Evolutionary conservation across 2,329 filamentous ascomycete genomes (phyloP), one percentile per base, ranked within the genome.

Genomic region (Cladosporium sp.): DNA sequence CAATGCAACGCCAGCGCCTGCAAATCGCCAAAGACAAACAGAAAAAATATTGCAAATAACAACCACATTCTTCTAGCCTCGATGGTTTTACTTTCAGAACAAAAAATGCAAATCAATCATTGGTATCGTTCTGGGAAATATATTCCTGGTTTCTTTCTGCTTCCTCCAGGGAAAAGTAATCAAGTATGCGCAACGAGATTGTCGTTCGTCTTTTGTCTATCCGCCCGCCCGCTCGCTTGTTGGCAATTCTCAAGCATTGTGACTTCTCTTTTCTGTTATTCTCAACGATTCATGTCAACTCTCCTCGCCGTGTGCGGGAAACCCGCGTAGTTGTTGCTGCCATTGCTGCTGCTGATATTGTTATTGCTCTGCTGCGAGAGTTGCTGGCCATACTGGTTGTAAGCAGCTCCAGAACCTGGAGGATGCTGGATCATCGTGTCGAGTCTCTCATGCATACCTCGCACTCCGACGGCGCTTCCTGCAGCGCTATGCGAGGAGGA

Each of bases 351-450:
- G 41, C 10, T 47, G 41, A 21, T 12, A 24, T 47, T 47, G 26
- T 30, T n/a, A 4, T 55, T 28, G 34, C 44, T 36, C 24, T 36
- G 18, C 6, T 57, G 51, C 11, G 55, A 28, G 5, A 34, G 26
- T 18, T 55, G 61, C 34, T 59, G 57, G 24, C 21, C 21, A 2
- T 55, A 52, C 47, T 38, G 44, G 21, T 32, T 52, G 14, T 24
- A 28, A 15, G 21, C 18, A 18, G 41, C 18, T 4, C 51, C 61
- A 3, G 51, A 38, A 30, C 21, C 21, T 2, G 6, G 21, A 30
- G 60, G 65, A 32, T 62, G 68, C 66, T 69, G 68, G 57, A 69
- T 69, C 60, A 68, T 54, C 8, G 68, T 68, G 28, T 70, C 68
- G 18, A 59, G 63, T 14, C 68, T 18, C 24, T 67, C 68, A n/a